Conservation (phyloP, 176 grass and related monocot species). For the Rhipidocladum racemiflorum region DNA sequence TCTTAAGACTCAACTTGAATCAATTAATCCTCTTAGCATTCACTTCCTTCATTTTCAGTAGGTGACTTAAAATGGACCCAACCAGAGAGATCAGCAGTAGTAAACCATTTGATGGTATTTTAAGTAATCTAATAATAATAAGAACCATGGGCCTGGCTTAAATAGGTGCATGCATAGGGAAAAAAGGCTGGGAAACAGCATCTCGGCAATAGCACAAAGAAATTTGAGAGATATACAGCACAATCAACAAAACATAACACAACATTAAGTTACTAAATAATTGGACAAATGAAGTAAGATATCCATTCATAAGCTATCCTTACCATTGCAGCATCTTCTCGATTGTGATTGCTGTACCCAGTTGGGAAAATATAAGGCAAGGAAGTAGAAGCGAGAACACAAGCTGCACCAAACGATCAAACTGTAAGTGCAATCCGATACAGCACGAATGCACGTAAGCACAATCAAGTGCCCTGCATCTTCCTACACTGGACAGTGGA, state of each 20-base stretch:
- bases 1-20: neutral
- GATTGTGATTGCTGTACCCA: constrained; percentile 81
- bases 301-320: constrained; percentile 23
- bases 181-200: neutral
- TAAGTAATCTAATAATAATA: neutral
- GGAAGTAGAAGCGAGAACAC: constrained; percentile 98
- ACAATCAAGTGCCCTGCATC: neutral
- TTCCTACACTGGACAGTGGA: neutral
- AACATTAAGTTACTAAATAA: neutral
- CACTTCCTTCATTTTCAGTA: neutral
- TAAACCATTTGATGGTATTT: neutral
- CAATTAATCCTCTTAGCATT: neutral
- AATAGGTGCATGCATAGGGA: neutral
- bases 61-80: neutral
- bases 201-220: neutral
- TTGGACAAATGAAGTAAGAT: neutral
- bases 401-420: constrained; percentile 59
- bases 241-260: neutral
- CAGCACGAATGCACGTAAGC: neutral
- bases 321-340: constrained; percentile 87
- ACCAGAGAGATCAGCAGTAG: neutral
- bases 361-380: constrained; percentile 95
- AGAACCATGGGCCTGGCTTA: neutral
- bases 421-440: constrained; percentile 8
- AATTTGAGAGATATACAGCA: neutral